These are phyloP conservation scores for Aspergillus aculeatus DNA, from an alignment of 2,329 filamentous ascomycete species.

Conservation along the genomic window DNA sequence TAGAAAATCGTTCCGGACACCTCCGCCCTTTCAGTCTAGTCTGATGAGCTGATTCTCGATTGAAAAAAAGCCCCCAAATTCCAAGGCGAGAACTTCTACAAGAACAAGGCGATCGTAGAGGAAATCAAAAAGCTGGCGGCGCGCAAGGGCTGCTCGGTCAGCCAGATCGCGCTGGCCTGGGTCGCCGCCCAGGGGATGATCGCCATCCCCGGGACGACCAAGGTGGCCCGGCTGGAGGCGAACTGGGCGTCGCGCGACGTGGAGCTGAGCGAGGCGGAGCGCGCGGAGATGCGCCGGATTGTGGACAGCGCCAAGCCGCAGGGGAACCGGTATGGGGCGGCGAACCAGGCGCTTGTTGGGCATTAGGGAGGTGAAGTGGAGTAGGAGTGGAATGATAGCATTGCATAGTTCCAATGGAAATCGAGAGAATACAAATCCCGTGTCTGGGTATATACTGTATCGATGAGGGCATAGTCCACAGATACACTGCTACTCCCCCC, in stretches of 20 bases:
- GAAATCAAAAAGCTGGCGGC: constrained; percentile 44
- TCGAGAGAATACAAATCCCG: no score
- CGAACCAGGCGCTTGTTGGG: constrained; percentile 26
- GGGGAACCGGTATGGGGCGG: constrained; percentile 36
- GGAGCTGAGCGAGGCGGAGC: constrained; percentile 40
- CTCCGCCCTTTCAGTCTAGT: no score
- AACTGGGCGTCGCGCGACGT: constrained; percentile 42
- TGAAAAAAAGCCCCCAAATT: constrained; percentile 25
- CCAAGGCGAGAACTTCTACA: constrained; percentile 49
- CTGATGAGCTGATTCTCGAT: neutral
- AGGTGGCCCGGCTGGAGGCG: constrained; percentile 39
- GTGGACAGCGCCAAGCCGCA: constrained; percentile 40
- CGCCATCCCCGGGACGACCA: constrained; percentile 50
- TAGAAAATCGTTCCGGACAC: no score
- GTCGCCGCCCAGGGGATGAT: constrained; percentile 45
- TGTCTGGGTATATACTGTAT: no score
- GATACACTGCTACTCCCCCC: no score
- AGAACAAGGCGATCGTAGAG: constrained; percentile 44
- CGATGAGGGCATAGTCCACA: no score
- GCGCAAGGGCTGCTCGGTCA: constrained; percentile 33
- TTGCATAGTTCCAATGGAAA: no score
- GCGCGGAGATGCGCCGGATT: constrained; percentile 40
- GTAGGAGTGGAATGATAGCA: no score
- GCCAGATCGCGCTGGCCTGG: constrained; percentile 44
- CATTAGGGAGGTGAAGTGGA: constrained; percentile 11